These are phyloP conservation scores for Sporothrix phasma DNA, from an alignment of 2,329 filamentous ascomycete genomes.

Conservation along the genomic window DNA sequence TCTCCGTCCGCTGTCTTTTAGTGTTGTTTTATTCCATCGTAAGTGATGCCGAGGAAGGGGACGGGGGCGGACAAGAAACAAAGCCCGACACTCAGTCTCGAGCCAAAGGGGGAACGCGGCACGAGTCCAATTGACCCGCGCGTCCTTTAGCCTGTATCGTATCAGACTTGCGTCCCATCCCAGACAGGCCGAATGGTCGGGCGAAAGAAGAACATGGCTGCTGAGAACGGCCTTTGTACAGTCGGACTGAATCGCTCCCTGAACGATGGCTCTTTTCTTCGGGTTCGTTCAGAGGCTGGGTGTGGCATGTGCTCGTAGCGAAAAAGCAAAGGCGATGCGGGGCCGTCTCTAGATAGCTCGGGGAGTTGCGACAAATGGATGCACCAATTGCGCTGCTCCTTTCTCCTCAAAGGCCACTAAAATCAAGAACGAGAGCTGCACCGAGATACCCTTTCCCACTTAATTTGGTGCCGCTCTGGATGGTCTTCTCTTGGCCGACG, in stretches of 20 bases:
- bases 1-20: too few relatives aligned
- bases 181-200: too few relatives aligned
- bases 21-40: neutral
- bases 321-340: neutral
- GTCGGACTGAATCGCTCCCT: slow-evolving; percentile 1
- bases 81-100: neutral
- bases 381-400: neutral
- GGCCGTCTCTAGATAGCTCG: neutral
- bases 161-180: too few relatives aligned
- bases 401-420: neutral
- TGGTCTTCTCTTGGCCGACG: neutral
- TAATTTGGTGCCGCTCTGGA: neutral
- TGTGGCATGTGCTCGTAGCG: neutral
- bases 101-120: neutral
- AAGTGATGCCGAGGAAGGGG: neutral
- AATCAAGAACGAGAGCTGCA: neutral
- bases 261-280: neutral
- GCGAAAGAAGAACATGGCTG: too few relatives aligned
- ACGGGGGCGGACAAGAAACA: neutral
- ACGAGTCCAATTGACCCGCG: too few relatives aligned
- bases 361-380: neutral
- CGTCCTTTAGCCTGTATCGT: too few relatives aligned
- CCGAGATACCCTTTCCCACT: neutral
- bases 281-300: neutral
- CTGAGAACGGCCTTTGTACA: neutral